phyloP scores from a whole-genome alignment of 805 yeast genomes.

The Blastobotrys chiropterorum region DNA sequence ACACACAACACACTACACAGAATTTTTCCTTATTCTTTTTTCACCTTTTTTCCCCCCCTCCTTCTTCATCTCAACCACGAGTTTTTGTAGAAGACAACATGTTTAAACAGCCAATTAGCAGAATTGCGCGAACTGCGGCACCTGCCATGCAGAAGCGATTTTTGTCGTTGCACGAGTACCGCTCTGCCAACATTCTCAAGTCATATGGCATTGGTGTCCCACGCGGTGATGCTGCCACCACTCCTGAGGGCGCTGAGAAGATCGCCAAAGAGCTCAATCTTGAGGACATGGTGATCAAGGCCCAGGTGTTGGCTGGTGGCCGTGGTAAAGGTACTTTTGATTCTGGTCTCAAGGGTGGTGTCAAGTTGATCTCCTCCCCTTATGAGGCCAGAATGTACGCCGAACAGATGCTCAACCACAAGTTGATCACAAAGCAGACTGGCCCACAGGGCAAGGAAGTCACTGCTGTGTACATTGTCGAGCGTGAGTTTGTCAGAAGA shows the following conservation, averaged over 20 bases:
- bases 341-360: conserved; percentile 95
- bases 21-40: neutral
- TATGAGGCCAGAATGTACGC: conserved; percentile 85
- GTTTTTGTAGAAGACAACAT: neutral
- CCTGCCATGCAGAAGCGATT: conserved; percentile 43
- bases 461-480: conserved; percentile 91
- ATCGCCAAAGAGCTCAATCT: conserved; percentile 68
- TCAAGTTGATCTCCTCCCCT: conserved; percentile 77
- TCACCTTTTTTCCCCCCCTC: neutral
- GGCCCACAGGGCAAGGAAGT: conserved; percentile 97
- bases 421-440: conserved; percentile 94
- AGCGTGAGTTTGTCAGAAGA: conserved; percentile 86
- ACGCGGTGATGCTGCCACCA: conserved; percentile 81
- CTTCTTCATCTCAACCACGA: neutral
- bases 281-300: conserved; percentile 88
- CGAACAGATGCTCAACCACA: conserved; percentile 83
- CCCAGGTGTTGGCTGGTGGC: conserved; percentile 99
- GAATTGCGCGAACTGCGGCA: neutral
- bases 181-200: conserved; percentile 83
- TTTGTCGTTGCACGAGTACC: conserved; percentile 90
- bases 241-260: conserved; percentile 80
- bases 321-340: conserved; percentile 99
- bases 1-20: neutral
- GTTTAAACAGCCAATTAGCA: neutral
- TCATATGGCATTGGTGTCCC: conserved; percentile 88